A percentile compares a stretch with the other conserved stretches of the same genome.
phyloP scores from a whole-genome alignment of 169 alveolate species.

The Theileria luwenshuni region DNA sequence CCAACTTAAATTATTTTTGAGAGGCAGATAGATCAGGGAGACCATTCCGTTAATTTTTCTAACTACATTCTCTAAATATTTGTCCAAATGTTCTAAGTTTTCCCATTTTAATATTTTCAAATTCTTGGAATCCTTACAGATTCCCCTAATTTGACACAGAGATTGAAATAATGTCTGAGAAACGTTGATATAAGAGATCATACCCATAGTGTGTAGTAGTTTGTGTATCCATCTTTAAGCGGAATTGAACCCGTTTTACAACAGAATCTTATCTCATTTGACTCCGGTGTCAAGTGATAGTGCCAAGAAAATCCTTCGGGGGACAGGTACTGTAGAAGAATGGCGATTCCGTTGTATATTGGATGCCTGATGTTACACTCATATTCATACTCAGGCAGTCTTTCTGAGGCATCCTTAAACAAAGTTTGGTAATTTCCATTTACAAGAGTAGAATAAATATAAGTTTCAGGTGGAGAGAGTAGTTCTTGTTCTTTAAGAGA shows the following conservation, averaged over 20 bases:
- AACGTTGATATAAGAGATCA: no score
- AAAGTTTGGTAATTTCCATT: background rate
- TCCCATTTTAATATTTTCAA: no score
- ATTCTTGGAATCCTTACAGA: no score
- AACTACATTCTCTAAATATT: background rate
- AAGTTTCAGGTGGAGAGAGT: background rate
- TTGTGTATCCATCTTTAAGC: background rate
- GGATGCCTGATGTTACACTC: background rate
- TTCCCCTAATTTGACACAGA: no score
- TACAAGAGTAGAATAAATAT: background rate
- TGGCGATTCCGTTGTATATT: background rate
- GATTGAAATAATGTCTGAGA: no score
- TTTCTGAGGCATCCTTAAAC: slow-evolving; percentile 5
- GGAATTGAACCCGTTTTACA: background rate
- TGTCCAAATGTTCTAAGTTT: background rate
- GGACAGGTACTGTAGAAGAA: slow-evolving; percentile 1
- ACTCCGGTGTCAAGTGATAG: slow-evolving; percentile 1
- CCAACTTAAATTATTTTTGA: slow-evolving; percentile 12
- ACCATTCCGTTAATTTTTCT: background rate
- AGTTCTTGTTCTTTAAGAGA: background rate
- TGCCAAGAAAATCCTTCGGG: slow-evolving; percentile 21
- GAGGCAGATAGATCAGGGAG: background rate
- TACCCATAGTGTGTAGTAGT: slow-evolving; percentile 3
- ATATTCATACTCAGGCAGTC: slow-evolving; percentile 16
- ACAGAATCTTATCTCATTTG: background rate